Conservation (phyloP, 2,329 filamentous ascomycete species). For the Penicillium rolfsii region DNA sequence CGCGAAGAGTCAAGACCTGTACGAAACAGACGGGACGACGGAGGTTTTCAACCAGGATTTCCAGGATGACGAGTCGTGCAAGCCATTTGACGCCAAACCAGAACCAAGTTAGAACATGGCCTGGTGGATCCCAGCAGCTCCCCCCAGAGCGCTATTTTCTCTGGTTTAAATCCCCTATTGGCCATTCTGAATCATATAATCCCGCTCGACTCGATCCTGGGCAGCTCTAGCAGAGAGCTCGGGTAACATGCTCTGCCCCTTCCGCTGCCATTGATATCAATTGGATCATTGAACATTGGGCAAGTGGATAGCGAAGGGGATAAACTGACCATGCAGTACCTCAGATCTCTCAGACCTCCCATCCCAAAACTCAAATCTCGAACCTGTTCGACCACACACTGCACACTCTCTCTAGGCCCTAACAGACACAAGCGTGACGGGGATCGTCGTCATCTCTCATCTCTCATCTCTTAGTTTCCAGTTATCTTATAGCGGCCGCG, state of each 20-base stretch:
- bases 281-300: background rate
- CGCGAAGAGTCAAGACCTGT: background rate
- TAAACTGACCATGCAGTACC: background rate
- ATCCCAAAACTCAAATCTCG: background rate
- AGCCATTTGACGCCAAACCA: conserved; percentile 9
- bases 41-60: background rate
- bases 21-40: conserved; percentile 6
- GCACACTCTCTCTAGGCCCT: background rate
- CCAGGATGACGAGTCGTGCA: background rate
- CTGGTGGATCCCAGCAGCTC: background rate
- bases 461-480: background rate
- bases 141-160: too few species aligned
- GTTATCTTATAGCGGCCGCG: conserved; percentile 18
- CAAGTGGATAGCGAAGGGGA: conserved; percentile 8
- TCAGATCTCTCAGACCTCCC: background rate
- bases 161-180: background rate
- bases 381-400: background rate
- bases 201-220: conserved; percentile 3
- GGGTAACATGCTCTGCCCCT: background rate
- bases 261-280: conserved; percentile 2
- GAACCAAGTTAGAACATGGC: background rate
- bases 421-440: background rate
- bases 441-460: background rate
- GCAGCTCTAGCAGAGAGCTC: background rate
- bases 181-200: conserved; percentile 2